Base-by-base conservation (phyloP, 2,329 filamentous ascomycete genomes). In the Penicillium sp. region DNA sequence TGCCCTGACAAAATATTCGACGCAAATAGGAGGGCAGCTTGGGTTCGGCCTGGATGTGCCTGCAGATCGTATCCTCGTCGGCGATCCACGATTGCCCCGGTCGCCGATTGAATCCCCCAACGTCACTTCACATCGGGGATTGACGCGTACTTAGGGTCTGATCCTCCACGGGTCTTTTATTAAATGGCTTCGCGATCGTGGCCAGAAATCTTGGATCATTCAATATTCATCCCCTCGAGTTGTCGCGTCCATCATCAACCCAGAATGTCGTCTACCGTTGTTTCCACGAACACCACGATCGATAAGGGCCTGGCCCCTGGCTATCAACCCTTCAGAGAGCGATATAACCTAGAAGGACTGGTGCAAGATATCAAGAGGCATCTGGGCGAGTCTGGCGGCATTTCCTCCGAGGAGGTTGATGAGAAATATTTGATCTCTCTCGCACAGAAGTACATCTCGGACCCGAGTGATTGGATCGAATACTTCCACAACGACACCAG, bases 401-500 rank as follows among this genome's bases (percentile, higher is more conserved):
- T 62, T n/a, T 54, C 51, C 1, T 54, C 53, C 0, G 34, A 48
- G 9, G 48, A 62, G 4, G 48, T 62, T 7, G 51, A 62, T 32
- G 41, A 48, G 7, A 26, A 49, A 7, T 53, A 58, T 23, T 32
- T 62, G 21, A 58, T 60, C 21, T 53, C 53, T 2, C 35, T 62
- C 13, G 48, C 52, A 7, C 43, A 45, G 26, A 62, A 58, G 31
- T 62, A 62, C 26, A 39, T 46, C 4, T 56, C 58, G 9, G 53
- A 58, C 28, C 51, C 51, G 1, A 52, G 44, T 14, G 59, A 60
- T 39, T 62, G 59, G 59, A 45, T 53, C 18, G 48, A 48, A 4
- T 62, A 45, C 42, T 57, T 52, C 36, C 39, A 56, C 43, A 62
- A 62, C 21, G 59, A 62, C 32, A 48, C 53, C 5, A 57, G 54